A percentile compares a stretch with the other conserved stretches of the same genome.
Evolutionary conservation across 371 early-diverging fungal species (phyloP).

Genomic region (Circinella umbellata): DNA sequence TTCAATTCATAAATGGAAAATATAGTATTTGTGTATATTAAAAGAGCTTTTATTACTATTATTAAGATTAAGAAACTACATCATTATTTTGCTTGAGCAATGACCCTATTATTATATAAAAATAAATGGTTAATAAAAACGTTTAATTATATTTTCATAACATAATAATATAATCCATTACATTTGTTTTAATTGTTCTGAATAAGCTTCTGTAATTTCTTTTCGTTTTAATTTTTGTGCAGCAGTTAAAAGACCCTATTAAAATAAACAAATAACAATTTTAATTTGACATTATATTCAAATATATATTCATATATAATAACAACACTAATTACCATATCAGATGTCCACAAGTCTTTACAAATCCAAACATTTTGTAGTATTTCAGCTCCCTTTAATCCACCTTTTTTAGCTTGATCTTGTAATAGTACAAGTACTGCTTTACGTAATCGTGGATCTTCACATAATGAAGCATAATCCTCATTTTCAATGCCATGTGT

Average conservation of each 20-base stretch:
- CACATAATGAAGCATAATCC: constrained; percentile 38
- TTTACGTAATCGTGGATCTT: constrained; percentile 22
- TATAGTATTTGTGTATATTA: no score
- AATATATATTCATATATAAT: no score
- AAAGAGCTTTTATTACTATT: neutral
- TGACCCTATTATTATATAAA: neutral
- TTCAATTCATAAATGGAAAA: no score
- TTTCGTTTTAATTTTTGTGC: constrained; percentile 93
- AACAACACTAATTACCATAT: constrained; percentile 59
- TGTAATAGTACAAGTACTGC: constrained; percentile 28
- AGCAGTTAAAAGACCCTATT: constrained; percentile 79
- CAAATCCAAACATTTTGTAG: constrained; percentile 70
- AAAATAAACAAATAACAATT: no score
- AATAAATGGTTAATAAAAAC: no score
- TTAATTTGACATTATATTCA: no score
- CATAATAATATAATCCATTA: constrained; percentile 37
- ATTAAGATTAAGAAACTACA: neutral
- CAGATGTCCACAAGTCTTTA: constrained; percentile 86
- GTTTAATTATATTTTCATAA: no score
- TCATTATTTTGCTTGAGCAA: neutral
- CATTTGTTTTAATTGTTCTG: constrained; percentile 64
- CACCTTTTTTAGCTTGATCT: constrained; percentile 38
- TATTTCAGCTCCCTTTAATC: constrained; percentile 76
- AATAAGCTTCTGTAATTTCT: constrained; percentile 70
- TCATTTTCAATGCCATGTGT: constrained; percentile 10